Evolutionary conservation across 202 grass and related monocot species (phyloP).

Genomic region (Bolboschoenoplectus hybrid): DNA sequence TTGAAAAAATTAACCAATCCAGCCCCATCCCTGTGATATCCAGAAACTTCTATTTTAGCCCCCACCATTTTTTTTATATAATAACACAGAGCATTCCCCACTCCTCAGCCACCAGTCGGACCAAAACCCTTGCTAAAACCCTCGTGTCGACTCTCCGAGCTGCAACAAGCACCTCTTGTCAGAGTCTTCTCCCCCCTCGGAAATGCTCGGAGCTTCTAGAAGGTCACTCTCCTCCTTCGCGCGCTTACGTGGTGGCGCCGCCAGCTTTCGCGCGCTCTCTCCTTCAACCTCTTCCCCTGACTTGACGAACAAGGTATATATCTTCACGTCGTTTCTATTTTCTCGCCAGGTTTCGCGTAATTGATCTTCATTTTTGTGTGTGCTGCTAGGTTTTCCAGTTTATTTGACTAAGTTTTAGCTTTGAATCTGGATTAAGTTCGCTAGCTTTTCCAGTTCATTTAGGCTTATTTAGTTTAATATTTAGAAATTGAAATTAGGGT

Average conservation of each 20-base stretch:
- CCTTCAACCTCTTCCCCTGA: conserved; percentile 42
- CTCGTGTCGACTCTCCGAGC: background rate
- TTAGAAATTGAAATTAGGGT: conserved; percentile 15
- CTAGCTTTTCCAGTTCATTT: conserved; percentile 9
- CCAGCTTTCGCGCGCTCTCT: conserved; percentile 28
- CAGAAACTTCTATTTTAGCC: conserved; percentile 35
- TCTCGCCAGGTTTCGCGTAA: background rate
- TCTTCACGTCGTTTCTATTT: conserved; percentile 36
- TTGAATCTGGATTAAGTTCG: background rate
- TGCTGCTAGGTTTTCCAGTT: background rate
- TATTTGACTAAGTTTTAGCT: background rate
- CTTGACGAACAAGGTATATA: conserved; percentile 15
- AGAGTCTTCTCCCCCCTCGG: conserved; percentile 7
- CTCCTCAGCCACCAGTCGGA: background rate
- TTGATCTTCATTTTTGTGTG: background rate
- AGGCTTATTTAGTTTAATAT: background rate
- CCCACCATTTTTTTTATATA: background rate
- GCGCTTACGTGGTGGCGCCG: conserved; percentile 46
- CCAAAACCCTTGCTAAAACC: conserved; percentile 35
- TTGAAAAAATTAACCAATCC: too few species aligned
- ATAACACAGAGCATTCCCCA: background rate
- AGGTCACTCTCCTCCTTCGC: conserved; percentile 54
- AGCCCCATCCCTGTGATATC: background rate
- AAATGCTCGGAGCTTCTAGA: conserved; percentile 81
- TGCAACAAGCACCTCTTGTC: conserved; percentile 22